Evolutionary conservation across 2,329 filamentous ascomycete species (phyloP).

Genomic region (Cladophialophora bantiana): DNA sequence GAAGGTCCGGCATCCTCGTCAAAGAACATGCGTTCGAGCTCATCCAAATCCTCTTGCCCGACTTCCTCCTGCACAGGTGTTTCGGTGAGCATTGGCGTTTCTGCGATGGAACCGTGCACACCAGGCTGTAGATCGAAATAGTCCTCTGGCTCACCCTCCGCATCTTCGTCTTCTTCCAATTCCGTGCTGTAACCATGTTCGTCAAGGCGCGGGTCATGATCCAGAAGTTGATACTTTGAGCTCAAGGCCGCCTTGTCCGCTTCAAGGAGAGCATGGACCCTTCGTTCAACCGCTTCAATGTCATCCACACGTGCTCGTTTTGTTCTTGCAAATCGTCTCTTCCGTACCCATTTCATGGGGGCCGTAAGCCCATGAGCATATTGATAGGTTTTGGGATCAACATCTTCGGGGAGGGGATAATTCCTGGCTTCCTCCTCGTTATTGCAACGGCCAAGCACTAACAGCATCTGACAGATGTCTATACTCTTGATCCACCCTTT

Average conservation of each 20-base stretch:
- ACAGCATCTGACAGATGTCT: slow-evolving; percentile 87
- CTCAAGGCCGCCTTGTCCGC: slow-evolving; percentile 70
- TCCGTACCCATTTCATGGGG: slow-evolving; percentile 84
- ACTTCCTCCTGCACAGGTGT: slow-evolving; percentile 45
- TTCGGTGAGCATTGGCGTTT: slow-evolving; percentile 31
- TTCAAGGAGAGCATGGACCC: slow-evolving; percentile 75
- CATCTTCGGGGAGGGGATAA: slow-evolving; percentile 73
- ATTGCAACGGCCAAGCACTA: slow-evolving; percentile 73
- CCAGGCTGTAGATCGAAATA: slow-evolving; percentile 42
- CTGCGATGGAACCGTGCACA: slow-evolving; percentile 46
- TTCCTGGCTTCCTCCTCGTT: slow-evolving; percentile 70
- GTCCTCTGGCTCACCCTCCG: slow-evolving; percentile 44
- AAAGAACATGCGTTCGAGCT: slow-evolving; percentile 43
- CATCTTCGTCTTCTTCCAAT: slow-evolving; percentile 53
- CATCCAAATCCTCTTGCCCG: slow-evolving; percentile 46
- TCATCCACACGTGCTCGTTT: slow-evolving; percentile 82
- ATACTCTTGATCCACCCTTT: slow-evolving; percentile 87
- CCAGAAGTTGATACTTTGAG: slow-evolving; percentile 70
- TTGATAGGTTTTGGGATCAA: slow-evolving; percentile 71
- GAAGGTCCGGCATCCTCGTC: slow-evolving; percentile 45
- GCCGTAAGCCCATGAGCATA: slow-evolving; percentile 89
- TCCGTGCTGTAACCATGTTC: slow-evolving; percentile 53
- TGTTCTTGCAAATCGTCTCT: slow-evolving; percentile 72
- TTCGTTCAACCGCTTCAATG: slow-evolving; percentile 82
- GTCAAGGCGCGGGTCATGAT: slow-evolving; percentile 53